Evolutionary conservation across 2,329 filamentous ascomycete genomes (phyloP).

Genomic region (Daldinia sp.): DNA sequence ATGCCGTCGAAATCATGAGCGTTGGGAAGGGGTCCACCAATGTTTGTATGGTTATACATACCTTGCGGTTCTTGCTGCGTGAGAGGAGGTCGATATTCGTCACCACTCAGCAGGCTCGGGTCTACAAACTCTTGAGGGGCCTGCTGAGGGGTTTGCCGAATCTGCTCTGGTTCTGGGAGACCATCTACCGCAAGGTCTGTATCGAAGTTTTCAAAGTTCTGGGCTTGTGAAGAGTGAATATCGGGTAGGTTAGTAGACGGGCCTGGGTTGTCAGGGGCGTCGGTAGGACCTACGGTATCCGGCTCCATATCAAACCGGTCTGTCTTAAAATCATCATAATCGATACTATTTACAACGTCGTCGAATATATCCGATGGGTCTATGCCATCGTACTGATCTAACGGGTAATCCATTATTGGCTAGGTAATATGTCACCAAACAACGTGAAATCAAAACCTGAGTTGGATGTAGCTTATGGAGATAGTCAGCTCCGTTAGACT

Average conservation of each 20-base stretch:
- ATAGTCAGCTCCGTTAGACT: conserved; percentile 20
- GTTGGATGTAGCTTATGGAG: not conserved
- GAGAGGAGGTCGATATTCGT: not conserved
- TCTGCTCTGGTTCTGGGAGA: not conserved
- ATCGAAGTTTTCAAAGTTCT: too few species aligned
- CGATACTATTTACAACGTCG: not conserved
- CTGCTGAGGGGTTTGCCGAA: too few species aligned
- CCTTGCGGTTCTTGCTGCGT: not conserved
- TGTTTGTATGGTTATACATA: not conserved
- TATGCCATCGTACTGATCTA: conserved; percentile 2
- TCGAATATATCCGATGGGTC: not conserved
- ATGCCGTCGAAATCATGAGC: not conserved
- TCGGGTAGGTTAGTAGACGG: not conserved
- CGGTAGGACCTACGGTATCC: too few species aligned
- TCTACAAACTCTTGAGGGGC: conserved; percentile 6
- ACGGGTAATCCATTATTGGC: conserved; percentile 1
- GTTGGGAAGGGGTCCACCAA: not conserved
- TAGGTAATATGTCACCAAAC: conserved; percentile 17
- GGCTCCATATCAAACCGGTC: not conserved
- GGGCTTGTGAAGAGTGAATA: not conserved
- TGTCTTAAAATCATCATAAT: conserved; percentile 10
- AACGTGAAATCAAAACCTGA: conserved; percentile 1
- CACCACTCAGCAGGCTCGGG: conserved; percentile 4
- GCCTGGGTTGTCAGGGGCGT: not conserved
- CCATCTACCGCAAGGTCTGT: not conserved